A percentile compares a stretch with the other conserved stretches of the same genome.
Conservation (phyloP, 805 yeast species). For the Blastobotrys muscicola region DNA sequence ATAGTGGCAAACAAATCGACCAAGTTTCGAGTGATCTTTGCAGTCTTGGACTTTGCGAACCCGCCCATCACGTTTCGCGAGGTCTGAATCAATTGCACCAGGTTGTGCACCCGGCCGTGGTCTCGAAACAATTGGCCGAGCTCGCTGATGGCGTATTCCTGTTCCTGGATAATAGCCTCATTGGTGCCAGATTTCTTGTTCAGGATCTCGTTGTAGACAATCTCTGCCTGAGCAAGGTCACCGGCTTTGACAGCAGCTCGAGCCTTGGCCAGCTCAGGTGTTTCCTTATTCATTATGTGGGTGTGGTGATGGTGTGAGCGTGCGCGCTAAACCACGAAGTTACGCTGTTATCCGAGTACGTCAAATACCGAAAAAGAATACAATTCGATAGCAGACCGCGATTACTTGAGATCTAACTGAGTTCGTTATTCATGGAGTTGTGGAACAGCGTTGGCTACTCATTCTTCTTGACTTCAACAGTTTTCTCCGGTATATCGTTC, state of each 20-base stretch:
- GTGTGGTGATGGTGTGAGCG: not conserved
- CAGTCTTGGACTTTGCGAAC: constrained; percentile 89
- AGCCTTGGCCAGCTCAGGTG: constrained; percentile 43
- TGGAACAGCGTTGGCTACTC: no score
- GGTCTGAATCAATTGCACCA: constrained; percentile 52
- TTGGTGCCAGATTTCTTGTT: constrained; percentile 20
- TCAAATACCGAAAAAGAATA: no score
- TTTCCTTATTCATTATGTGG: constrained; percentile 5
- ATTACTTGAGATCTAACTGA: no score
- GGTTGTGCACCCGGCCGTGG: constrained; percentile 37
- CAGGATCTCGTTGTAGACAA: constrained; percentile 45
- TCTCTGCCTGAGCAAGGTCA: constrained; percentile 50
- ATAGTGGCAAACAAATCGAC: constrained; percentile 64
- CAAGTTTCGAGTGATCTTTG: constrained; percentile 74
- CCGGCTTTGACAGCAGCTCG: constrained; percentile 44
- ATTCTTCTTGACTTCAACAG: not conserved
- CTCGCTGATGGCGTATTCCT: constrained; percentile 64
- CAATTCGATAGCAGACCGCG: no score
- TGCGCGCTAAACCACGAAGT: not conserved
- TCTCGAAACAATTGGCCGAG: constrained; percentile 63
- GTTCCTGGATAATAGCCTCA: constrained; percentile 40
- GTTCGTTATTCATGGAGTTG: no score
- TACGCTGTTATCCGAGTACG: not conserved
- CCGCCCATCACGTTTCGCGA: constrained; percentile 64
- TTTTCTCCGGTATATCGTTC: constrained; percentile 1